Conservation (phyloP, 2,329 filamentous ascomycete genomes). For the Byssoonygena ceratinophila region DNA sequence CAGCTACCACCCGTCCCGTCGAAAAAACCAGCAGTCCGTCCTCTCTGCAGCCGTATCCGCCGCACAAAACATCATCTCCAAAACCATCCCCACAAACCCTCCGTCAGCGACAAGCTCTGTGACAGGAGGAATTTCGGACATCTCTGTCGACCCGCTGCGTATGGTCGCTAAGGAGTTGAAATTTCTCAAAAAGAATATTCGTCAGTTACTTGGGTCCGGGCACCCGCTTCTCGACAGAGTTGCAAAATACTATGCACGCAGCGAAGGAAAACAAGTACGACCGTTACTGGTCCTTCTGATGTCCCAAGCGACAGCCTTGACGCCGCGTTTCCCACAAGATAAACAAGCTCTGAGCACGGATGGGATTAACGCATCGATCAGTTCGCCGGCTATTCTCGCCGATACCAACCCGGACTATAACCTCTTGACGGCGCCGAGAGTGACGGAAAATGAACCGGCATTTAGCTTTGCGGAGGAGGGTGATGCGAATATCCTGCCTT, state of each 20-base stretch:
- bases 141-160: conserved; percentile 76
- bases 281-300: conserved; percentile 92
- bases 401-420: conserved; percentile 67
- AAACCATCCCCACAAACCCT: conserved; percentile 27
- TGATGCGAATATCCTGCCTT: conserved; percentile 61
- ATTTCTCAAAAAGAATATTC: conserved; percentile 85
- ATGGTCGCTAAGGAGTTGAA: conserved; percentile 95
- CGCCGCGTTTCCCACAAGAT: conserved; percentile 47
- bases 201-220: conserved; percentile 82
- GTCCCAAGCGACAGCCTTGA: conserved; percentile 84
- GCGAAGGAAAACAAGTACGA: conserved; percentile 92
- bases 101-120: conserved; percentile 21
- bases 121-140: conserved; percentile 30
- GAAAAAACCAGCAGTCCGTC: conserved; percentile 30
- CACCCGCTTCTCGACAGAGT: conserved; percentile 90
- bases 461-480: conserved; percentile 3
- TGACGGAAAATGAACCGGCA: conserved; percentile 30
- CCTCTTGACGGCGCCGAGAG: conserved; percentile 43
- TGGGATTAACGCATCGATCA: conserved; percentile 50
- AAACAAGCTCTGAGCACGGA: conserved; percentile 15
- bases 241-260: conserved; percentile 95
- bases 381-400: conserved; percentile 52
- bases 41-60: conserved; percentile 41
- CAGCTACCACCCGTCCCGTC: conserved; percentile 33
- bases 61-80: conserved; percentile 41